A percentile compares a stretch with the other conserved stretches of the same genome.
phyloP scores from a whole-genome alignment of 495 filamentous ascomycete genomes.

The Daldinia caldariorum region DNA sequence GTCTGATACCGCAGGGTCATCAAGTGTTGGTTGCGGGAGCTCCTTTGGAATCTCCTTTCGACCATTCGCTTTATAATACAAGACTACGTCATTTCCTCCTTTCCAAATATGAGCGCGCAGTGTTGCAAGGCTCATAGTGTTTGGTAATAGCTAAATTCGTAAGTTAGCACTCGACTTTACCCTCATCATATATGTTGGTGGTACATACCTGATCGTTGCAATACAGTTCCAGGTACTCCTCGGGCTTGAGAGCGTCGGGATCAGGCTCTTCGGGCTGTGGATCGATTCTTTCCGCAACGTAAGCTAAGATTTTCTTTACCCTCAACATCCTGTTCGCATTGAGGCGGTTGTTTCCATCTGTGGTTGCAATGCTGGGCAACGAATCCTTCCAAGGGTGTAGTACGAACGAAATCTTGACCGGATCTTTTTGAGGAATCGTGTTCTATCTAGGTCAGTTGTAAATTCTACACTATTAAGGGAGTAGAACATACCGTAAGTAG shows the following conservation, averaged over 20 bases:
- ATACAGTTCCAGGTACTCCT: slow-evolving; percentile 93
- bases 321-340: slow-evolving; percentile 98
- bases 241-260: slow-evolving; percentile 73
- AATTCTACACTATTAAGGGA: neutral
- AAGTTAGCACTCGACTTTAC: slow-evolving; percentile 28
- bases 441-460: slow-evolving; percentile 65
- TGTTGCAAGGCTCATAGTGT: slow-evolving; percentile 89
- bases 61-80: slow-evolving; percentile 92
- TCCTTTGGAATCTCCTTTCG: slow-evolving; percentile 65
- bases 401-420: slow-evolving; percentile 91
- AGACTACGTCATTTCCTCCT: slow-evolving; percentile 84
- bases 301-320: slow-evolving; percentile 92
- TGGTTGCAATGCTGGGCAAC: slow-evolving; percentile 73
- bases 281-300: slow-evolving; percentile 92
- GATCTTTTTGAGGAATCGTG: slow-evolving; percentile 85
- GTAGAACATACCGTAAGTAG: slow-evolving; percentile 69
- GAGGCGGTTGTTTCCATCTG: slow-evolving; percentile 81
- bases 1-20: slow-evolving; percentile 40
- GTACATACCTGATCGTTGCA: slow-evolving; percentile 85
- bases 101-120: slow-evolving; percentile 93
- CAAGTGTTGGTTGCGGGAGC: slow-evolving; percentile 37
- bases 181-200: slow-evolving; percentile 1
- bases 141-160: slow-evolving; percentile 56
- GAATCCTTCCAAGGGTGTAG: slow-evolving; percentile 83
- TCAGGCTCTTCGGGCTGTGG: slow-evolving; percentile 60